Evolutionary conservation across 805 yeast species (phyloP), one percentile per base, ranked within the genome.

Genomic region (Diddensiella santjacobensis): DNA sequence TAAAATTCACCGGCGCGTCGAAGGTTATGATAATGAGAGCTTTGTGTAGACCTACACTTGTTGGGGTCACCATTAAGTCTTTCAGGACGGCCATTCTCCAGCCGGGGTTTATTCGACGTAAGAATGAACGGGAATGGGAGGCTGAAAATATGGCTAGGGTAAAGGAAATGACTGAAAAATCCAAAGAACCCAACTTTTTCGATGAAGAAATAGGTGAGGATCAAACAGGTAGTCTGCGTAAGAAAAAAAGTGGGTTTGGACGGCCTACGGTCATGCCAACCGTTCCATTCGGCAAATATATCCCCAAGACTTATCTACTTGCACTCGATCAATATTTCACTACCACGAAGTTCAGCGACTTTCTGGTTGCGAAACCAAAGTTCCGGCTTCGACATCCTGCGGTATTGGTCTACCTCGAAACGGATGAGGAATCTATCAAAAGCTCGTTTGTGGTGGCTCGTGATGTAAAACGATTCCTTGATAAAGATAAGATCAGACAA

Each of bases 321-420:
- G 20, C 15, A 10, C 38, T 35, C 6, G 38, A 35, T 17, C 17
- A 35, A 15, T 35, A 35, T 17, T 35, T 35, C 18, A 17, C 38
- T n/a, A 18, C 19, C 17, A 23, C 36, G 13, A 33, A 44, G 17
- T 5, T 40, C 3, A 37, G 24, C 19, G 29, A 44, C 17, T 23
- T 44, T 5, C 17, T 26, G 10, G 10, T 36, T n/a, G 30, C 33
- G 22, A 48, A 42, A 38, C 47, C 57, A 13, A 23, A 18, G 30
- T 50, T 50, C 26, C 17, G 22, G 10, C 23, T 48, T 17, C 35
- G 31, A 2, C 48, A 46, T 23, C 46, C 50, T 2, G 43, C 44
- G 13, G 53, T 52, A 31, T 44, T 36, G 22, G 36, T 45, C 36
- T 43, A 52, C 17, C 55, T 53, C 10, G 55, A 51, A 1, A 48